Evolutionary conservation across 768 basidiomycete species (phyloP), one percentile per base, ranked within the genome.

Genomic region (Coprinellus aureogranulatus): DNA sequence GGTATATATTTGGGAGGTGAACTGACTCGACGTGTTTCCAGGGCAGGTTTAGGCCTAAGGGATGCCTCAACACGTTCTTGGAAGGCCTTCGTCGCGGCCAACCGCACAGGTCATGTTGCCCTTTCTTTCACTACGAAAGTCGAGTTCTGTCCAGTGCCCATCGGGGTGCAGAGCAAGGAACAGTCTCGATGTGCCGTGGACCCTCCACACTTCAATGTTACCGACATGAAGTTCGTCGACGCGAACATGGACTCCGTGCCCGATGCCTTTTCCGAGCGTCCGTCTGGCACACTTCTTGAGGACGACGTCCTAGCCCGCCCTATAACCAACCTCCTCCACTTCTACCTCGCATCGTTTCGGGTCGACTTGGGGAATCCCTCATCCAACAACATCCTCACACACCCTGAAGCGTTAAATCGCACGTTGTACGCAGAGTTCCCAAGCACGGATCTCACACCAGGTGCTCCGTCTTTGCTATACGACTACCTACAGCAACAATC

Each of bases 311-410:
- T 56, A 2, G 34, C 39, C 18, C 44, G 20, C 22, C 59, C 66
- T 8, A 28, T 67, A 8, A 41, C 55, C 18, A 71, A 69, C 49
- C 18, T 65, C 16, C 45, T 71, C 6, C 68, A 71, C 51, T 22
- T 50, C 18, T 44, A 64, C 5, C 61, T 66, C 49, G 68, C 70
- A n/a, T 57, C 63, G 12, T 48, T 67, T 22, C 64, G 67, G 34
- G 52, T 71, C n/a, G 70, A 69, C 34, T 54, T 71, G 1, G 70
- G 70, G 3, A 69, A 67, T 39, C 61, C 59, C 23, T 64, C 62
- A n/a, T 55, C 64, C 0, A 69, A 69, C 56, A 71, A 71, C 57
- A 66, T 71, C 59, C 55, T 71, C 14, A 58, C 66, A 28, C 59
- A 68, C 53, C 61, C 54, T 22, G 30, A 50, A 3, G 51, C 54